Base-by-base conservation (phyloP, 345 rosid species). In the Linum usitatissimum region DNA sequence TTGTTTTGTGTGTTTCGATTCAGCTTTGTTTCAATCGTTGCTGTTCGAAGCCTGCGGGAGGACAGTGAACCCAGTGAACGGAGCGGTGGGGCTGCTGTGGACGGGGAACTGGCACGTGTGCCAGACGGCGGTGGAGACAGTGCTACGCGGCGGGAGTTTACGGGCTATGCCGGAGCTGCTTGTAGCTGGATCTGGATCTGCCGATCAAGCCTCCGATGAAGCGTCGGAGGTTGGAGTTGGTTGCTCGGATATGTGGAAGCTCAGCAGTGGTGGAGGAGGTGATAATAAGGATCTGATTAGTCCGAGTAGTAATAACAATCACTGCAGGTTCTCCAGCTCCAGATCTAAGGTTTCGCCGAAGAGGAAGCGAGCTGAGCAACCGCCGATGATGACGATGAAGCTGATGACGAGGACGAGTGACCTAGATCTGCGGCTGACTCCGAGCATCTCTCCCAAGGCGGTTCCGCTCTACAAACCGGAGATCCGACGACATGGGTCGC, bases 21-120 rank as follows among this genome's bases (percentile, higher is more conserved):
- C 81, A 93, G 99, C 88, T 65, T 65, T 93, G 74, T 93, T 93
- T 75, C 97, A 89, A 65, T 90, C 97, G 13, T 59, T 90, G 74
- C 67, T 93, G 9, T 87, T 83, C 61, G 97, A 93, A 77, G 99
- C 96, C 7, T 89, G 97, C 53, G 99, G 99, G 40, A 78, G 97
- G 71, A 87, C 97, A 0, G 99, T 89, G 77, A 87, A 90, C 68
- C 99, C 97, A 0, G 99, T 93, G 20, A 87, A 89, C 70, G 99
- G 99, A 20, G 97, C 91, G 21, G 96, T 90, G 12, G 99, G 99
- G 13, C 88, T 93, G 31, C 60, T 93, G 15, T 85, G 94, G 96
- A 86, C 94, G 0, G 96, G 91, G 0, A 93, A 86, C 70, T 93
- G 99, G 99, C 82, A 77, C 31, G 66, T 87, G 21, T 89, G 97